Evolutionary conservation across 108 stramenopile species (phyloP).

Genomic region (Skeletonema grethae): DNA sequence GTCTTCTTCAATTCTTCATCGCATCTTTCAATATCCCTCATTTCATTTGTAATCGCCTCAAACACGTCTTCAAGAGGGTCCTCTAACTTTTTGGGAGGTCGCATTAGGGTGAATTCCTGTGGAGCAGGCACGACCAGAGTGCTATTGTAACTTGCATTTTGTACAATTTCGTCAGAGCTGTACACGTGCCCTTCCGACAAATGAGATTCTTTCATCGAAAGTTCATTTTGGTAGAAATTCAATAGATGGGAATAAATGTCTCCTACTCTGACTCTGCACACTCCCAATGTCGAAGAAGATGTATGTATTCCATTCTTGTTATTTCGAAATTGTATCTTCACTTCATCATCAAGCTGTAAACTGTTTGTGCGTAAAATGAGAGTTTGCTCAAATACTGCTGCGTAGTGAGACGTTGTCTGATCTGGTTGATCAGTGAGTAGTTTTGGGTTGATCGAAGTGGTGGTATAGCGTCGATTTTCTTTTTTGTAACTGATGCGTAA

Average conservation of each 20-base stretch:
- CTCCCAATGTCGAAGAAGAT: constrained; percentile 22
- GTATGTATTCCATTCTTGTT: constrained; percentile 19
- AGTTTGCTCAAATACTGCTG: constrained; percentile 35
- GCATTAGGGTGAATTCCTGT: constrained; percentile 34
- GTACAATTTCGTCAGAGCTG: constrained; percentile 2
- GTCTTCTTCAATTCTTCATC: not conserved
- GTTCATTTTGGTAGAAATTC: constrained; percentile 31
- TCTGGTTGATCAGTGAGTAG: constrained; percentile 25
- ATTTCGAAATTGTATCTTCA: constrained; percentile 31
- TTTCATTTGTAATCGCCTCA: constrained; percentile 2
- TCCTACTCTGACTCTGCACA: constrained; percentile 32
- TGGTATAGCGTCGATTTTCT: constrained; percentile 30
- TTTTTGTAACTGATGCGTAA: constrained; percentile 34
- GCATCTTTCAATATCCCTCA: constrained; percentile 5
- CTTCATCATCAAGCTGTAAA: constrained; percentile 44
- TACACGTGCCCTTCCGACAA: constrained; percentile 10
- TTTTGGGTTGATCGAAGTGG: constrained; percentile 30
- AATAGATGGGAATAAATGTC: constrained; percentile 34
- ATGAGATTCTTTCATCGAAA: constrained; percentile 8
- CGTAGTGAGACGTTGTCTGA: constrained; percentile 23
- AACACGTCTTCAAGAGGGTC: not conserved
- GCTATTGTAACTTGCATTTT: not conserved
- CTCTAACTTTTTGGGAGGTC: constrained; percentile 8
- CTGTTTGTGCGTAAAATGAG: constrained; percentile 28
- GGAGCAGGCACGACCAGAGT: constrained; percentile 26